Evolutionary conservation across 805 yeast genomes (phyloP), one percentile per base, ranked within the genome.

Genomic region (Kodamaea sagamina): DNA sequence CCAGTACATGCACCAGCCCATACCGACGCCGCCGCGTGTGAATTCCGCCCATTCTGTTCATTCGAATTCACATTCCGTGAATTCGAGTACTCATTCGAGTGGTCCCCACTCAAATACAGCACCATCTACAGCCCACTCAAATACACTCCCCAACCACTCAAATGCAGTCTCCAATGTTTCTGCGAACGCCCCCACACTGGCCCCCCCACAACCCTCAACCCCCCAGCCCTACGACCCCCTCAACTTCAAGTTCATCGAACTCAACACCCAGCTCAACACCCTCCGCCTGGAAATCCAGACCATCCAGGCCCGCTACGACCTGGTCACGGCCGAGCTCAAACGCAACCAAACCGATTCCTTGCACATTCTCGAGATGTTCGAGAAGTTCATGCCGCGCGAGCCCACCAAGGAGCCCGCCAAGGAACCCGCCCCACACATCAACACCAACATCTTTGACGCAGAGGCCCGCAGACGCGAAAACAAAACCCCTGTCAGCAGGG

Each of bases 331-430:
- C 4, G 81, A 78, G 38, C 53, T 78, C 44, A 71, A 73, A 27
- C 67, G 68, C 42, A 68, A 76, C 12, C 79, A 78, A 51, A 53
- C 69, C 42, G 88, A 82, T 50, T 65, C 78, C 61, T 73, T 80
- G 2, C 70, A 70, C 28, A 46, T 81, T 6, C 51, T 81, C 8
- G 86, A 80, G 16, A 53, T 74, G 37, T 56, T 74, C 31, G 75
- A 72, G 40, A 59, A 50, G 36, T 41, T 52, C 42, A 41, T 51
- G 19, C 34, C 32, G n/a, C n/a, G n/a, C n/a, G n/a, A n/a, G n/a
- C n/a, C n/a, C n/a, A n/a, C n/a, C n/a, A n/a, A n/a, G n/a, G n/a
- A n/a, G n/a, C n/a, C n/a, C n/a, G n/a, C n/a, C n/a, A n/a, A 40
- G 26, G 28, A 8, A 17, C 11, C 39, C 11, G 44, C 39, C 22